Evolutionary conservation across 2,329 filamentous ascomycete genomes (phyloP).

Genomic region (Talaromyces funiculosus): DNA sequence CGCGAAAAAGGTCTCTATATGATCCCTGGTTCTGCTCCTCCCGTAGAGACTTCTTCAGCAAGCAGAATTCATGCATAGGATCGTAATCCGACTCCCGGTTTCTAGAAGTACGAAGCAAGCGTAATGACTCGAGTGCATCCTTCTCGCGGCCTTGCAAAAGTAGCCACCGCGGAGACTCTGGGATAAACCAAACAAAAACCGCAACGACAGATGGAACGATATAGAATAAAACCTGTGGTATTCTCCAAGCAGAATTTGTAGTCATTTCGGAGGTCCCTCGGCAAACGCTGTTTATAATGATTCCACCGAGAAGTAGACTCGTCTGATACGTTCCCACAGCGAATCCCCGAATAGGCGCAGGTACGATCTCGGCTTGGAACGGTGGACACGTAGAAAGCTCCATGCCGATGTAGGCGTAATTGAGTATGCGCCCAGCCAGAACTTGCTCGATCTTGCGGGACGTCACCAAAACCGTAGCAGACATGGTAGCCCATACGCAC

Average conservation of each 20-base stretch:
- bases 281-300: slow-evolving; percentile 19
- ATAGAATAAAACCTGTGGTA: slow-evolving; percentile 23
- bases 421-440: slow-evolving; percentile 12
- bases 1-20: slow-evolving; percentile 12
- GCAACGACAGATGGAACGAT: slow-evolving; percentile 21
- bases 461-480: slow-evolving; percentile 9
- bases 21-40: slow-evolving; percentile 13
- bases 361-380: slow-evolving; percentile 13
- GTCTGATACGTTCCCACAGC: slow-evolving; percentile 13
- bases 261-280: slow-evolving; percentile 18
- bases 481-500: slow-evolving; percentile 13
- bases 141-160: slow-evolving; percentile 20
- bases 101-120: slow-evolving; percentile 28
- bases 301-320: slow-evolving; percentile 19
- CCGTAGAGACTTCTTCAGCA: slow-evolving; percentile 7
- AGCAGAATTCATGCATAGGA: slow-evolving; percentile 1
- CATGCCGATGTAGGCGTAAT: slow-evolving; percentile 14
- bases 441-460: slow-evolving; percentile 11
- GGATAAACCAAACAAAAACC: slow-evolving; percentile 23
- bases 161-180: slow-evolving; percentile 25
- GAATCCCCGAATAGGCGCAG: slow-evolving; percentile 13
- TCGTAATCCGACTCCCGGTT: neutral
- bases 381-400: slow-evolving; percentile 14
- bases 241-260: slow-evolving; percentile 28
- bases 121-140: slow-evolving; percentile 33